Conservation (phyloP, 352 stramenopile genomes). For the Phytophthora cactorum region DNA sequence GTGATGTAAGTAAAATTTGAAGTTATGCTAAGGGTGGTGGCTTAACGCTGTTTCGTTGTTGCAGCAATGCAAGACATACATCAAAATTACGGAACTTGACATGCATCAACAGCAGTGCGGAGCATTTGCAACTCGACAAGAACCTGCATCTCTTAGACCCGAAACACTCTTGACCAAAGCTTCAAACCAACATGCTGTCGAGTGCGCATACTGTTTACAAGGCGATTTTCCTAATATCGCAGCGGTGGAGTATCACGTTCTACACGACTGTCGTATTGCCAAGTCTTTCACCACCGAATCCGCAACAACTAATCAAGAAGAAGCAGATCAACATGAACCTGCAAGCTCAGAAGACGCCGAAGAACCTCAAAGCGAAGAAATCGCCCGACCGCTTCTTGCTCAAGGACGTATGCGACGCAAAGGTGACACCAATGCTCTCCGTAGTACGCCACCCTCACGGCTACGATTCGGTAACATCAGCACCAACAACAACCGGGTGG, state of each 20-base stretch:
- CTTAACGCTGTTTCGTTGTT: neutral
- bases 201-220: slow-evolving; percentile 60
- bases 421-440: slow-evolving; percentile 26
- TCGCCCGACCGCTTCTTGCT: slow-evolving; percentile 21
- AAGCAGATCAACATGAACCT: neutral
- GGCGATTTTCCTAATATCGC: slow-evolving; percentile 28
- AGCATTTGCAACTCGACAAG: neutral
- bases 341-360: neutral
- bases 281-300: slow-evolving; percentile 32
- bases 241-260: slow-evolving; percentile 42
- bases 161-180: neutral
- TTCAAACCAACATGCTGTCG: slow-evolving; percentile 11
- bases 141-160: neutral
- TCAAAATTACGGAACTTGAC: slow-evolving; percentile 48
- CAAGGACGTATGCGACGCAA: slow-evolving; percentile 46
- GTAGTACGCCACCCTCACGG: neutral
- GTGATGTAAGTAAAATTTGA: slow-evolving; percentile 42
- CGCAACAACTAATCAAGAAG: slow-evolving; percentile 22
- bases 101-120: slow-evolving; percentile 15
- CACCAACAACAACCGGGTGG: slow-evolving; percentile 1
- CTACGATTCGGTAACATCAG: neutral
- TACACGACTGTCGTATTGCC: slow-evolving; percentile 46
- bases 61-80: slow-evolving; percentile 54
- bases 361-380: neutral
- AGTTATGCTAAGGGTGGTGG: neutral